phyloP scores from a whole-genome alignment of 306 rosid species.

The Medicago truncatula region DNA sequence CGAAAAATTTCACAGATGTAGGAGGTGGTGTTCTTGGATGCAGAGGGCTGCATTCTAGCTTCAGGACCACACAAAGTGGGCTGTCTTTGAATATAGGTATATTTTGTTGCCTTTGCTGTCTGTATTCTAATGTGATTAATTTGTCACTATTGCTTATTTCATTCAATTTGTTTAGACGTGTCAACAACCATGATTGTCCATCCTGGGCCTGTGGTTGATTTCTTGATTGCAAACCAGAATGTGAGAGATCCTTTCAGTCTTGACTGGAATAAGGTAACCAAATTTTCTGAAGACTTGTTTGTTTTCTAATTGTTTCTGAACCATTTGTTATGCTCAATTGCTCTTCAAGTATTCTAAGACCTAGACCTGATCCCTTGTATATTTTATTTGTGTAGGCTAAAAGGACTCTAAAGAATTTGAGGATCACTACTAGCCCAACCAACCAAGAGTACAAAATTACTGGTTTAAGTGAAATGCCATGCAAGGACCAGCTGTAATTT shows the following conservation, averaged over 20 bases:
- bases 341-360: not conserved
- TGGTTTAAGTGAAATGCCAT: slow-evolving; percentile 81
- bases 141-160: not conserved
- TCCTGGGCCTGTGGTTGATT: slow-evolving; percentile 94
- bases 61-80: slow-evolving; percentile 88
- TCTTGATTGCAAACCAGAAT: slow-evolving; percentile 76
- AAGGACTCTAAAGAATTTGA: slow-evolving; percentile 74
- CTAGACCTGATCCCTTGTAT: not conserved
- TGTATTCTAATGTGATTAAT: not conserved
- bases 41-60: slow-evolving; percentile 92
- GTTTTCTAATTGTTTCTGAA: not conserved
- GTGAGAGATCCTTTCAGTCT: slow-evolving; percentile 72
- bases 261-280: slow-evolving; percentile 86
- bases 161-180: slow-evolving; percentile 59
- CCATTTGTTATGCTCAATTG: not conserved
- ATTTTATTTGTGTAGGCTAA: slow-evolving; percentile 69
- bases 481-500: slow-evolving; percentile 73
- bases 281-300: not conserved
- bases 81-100: slow-evolving; percentile 83
- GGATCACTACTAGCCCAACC: slow-evolving; percentile 72
- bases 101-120: not conserved
- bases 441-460: slow-evolving; percentile 83
- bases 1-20: slow-evolving; percentile 62
- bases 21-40: slow-evolving; percentile 97
- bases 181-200: slow-evolving; percentile 89